Conservation (phyloP, 805 yeast genomes). For the Candida takata region DNA sequence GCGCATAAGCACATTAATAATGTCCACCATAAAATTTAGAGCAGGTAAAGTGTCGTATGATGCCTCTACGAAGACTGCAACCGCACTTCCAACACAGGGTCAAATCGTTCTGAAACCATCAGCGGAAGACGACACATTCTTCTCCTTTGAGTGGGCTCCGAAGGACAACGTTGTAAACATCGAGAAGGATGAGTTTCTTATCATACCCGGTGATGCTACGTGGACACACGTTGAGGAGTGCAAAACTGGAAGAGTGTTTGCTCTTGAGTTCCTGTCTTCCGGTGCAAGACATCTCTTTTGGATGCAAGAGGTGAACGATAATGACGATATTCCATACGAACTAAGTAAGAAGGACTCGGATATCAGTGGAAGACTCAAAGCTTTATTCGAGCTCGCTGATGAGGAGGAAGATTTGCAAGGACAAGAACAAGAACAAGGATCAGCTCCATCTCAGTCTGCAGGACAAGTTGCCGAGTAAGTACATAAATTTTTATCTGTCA, state of each 20-base stretch:
- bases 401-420: constrained; percentile 32
- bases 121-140: constrained; percentile 66
- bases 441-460: neutral
- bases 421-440: constrained; percentile 13
- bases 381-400: constrained; percentile 37
- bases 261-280: constrained; percentile 54
- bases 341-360: constrained; percentile 54
- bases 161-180: constrained; percentile 40
- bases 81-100: constrained; percentile 70
- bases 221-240: constrained; percentile 67
- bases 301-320: constrained; percentile 68
- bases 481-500: neutral
- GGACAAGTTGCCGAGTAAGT: constrained; percentile 8
- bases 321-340: constrained; percentile 50
- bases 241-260: constrained; percentile 70
- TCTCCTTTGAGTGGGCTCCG: constrained; percentile 68
- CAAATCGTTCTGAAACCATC: constrained; percentile 50
- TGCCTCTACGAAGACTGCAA: constrained; percentile 51
- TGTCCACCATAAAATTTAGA: constrained; percentile 41
- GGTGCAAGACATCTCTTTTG: constrained; percentile 54
- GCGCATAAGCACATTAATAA: constrained; percentile 3
- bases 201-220: constrained; percentile 81
- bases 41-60: constrained; percentile 74
- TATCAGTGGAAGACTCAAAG: constrained; percentile 40
- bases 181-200: constrained; percentile 55